Evolutionary conservation across 352 stramenopile genomes (phyloP).

Genomic region (Phytopythium sindhum): DNA sequence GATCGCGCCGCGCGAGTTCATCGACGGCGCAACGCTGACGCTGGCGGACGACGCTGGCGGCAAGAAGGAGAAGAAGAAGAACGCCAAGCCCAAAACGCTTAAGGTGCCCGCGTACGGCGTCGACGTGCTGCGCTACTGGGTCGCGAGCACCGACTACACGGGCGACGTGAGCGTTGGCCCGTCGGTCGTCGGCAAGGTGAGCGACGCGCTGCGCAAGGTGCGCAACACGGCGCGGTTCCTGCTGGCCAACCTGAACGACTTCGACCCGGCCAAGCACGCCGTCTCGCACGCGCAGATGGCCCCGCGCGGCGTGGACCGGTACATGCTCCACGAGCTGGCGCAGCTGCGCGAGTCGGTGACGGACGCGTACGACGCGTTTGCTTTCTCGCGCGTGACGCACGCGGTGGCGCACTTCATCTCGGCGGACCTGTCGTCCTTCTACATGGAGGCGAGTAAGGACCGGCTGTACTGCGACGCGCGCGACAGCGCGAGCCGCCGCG

Average conservation of each 20-base stretch:
- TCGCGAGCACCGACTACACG: slow-evolving; percentile 96
- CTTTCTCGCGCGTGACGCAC: slow-evolving; percentile 93
- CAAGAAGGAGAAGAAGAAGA: slow-evolving; percentile 80
- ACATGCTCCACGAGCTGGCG: slow-evolving; percentile 92
- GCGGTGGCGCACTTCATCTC: slow-evolving; percentile 92
- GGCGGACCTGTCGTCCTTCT: slow-evolving; percentile 97
- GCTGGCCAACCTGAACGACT: slow-evolving; percentile 95
- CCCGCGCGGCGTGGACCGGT: slow-evolving; percentile 89
- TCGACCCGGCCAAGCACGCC: slow-evolving; percentile 76
- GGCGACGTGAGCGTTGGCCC: slow-evolving; percentile 93
- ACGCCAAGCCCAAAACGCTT: slow-evolving; percentile 50
- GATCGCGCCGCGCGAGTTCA: slow-evolving; percentile 93
- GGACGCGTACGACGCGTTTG: slow-evolving; percentile 72
- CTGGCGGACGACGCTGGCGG: slow-evolving; percentile 43
- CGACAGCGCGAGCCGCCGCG: slow-evolving; percentile 73
- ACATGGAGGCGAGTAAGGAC: slow-evolving; percentile 97
- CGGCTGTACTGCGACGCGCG: slow-evolving; percentile 94
- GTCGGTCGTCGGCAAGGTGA: slow-evolving; percentile 89
- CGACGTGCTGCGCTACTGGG: slow-evolving; percentile 98
- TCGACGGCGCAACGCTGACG: slow-evolving; percentile 84
- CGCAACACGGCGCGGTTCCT: slow-evolving; percentile 98
- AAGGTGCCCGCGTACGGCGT: slow-evolving; percentile 91
- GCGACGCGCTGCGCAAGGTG: slow-evolving; percentile 80
- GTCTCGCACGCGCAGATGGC: slow-evolving; percentile 88
- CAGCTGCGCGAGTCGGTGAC: slow-evolving; percentile 84